Percentiles rank a stretch among this genome's conserved stretches.
These are phyloP conservation scores for Aphanomyces stellatus DNA, from an alignment of 352 stramenopile genomes.

Conservation along the genomic window DNA sequence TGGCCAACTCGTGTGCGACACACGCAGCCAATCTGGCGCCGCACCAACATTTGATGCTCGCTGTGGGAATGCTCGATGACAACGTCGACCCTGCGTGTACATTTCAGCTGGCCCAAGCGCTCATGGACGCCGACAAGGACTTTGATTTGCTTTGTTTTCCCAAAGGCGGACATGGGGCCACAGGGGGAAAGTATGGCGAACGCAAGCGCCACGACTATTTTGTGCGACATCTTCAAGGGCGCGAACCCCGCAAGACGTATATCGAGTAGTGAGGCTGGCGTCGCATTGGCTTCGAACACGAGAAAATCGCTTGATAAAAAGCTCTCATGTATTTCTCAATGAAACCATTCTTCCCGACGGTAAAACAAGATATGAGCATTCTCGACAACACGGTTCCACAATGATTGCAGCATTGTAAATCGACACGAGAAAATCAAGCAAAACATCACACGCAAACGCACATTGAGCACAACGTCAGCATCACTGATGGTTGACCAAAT, in stretches of 20 bases:
- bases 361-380: no score
- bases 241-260: background rate
- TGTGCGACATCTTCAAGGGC: background rate
- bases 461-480: no score
- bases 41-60: background rate
- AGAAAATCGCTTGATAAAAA: no score
- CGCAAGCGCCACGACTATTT: conserved; percentile 9
- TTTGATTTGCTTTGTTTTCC: conserved; percentile 7
- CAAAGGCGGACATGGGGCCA: background rate
- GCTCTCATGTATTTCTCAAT: no score
- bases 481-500: no score
- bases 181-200: background rate
- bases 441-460: no score
- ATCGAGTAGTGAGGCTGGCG: background rate
- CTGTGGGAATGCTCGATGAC: conserved; percentile 1
- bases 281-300: no score
- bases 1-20: background rate
- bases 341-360: no score
- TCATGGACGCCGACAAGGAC: conserved; percentile 19
- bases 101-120: conserved; percentile 15
- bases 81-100: conserved; percentile 16
- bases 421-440: no score
- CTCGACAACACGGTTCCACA: no score
- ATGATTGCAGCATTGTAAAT: no score
- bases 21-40: background rate